These are phyloP conservation scores for Lignosus rhinocerotis DNA, from an alignment of 1,284 basidiomycete species.

Conservation along the genomic window DNA sequence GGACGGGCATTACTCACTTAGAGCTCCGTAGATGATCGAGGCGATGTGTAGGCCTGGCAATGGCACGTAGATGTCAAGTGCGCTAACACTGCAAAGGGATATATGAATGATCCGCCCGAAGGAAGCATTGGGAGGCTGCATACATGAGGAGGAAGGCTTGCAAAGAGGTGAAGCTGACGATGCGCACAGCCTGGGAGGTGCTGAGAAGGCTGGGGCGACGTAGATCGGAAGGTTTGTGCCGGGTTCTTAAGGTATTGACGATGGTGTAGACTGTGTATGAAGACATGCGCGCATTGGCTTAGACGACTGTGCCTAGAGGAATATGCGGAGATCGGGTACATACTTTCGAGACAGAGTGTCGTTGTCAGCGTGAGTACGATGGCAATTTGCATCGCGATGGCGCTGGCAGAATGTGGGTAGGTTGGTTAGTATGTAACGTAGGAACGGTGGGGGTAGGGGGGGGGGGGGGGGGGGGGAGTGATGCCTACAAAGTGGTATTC, in stretches of 20 bases:
- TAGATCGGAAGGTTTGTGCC: constrained; percentile 1
- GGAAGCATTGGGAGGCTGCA: not conserved
- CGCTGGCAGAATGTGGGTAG: constrained; percentile 7
- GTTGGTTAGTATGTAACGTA: constrained; percentile 16
- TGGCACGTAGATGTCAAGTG: constrained; percentile 17
- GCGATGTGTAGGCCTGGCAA: constrained; percentile 17
- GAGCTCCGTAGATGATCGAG: constrained; percentile 23
- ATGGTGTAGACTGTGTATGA: constrained; percentile 19
- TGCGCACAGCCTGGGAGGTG: constrained; percentile 16
- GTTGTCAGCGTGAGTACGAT: constrained; percentile 15
- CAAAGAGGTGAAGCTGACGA: constrained; percentile 23
- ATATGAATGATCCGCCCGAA: not conserved
- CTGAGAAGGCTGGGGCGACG: constrained; percentile 6
- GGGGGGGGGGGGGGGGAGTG: no score
- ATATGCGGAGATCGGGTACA: constrained; percentile 1
- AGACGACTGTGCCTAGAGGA: not conserved
- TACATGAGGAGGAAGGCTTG: constrained; percentile 27
- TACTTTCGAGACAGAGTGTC: constrained; percentile 22
- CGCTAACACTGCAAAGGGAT: constrained; percentile 14
- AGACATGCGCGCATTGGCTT: not conserved
- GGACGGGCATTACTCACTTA: constrained; percentile 16
- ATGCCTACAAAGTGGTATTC: constrained; percentile 21
- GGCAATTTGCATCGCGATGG: constrained; percentile 19
- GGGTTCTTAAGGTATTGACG: constrained; percentile 16
- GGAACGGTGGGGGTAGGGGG: constrained; percentile 2